Base-by-base conservation (phyloP, 129 eudicot genomes). In the Helianthus tuberosus region DNA sequence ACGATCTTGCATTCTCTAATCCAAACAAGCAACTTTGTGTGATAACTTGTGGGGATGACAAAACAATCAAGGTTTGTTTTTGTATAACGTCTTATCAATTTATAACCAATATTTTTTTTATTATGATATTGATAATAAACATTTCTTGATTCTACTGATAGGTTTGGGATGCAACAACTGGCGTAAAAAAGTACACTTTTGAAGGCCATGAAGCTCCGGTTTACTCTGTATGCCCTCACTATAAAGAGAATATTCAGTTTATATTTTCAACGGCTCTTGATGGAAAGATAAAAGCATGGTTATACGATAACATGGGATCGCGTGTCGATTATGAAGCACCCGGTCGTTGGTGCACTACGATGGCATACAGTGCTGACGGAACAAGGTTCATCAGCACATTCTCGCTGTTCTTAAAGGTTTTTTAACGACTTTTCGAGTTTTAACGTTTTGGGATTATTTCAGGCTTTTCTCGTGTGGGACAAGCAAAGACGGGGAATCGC, bases 221-320 rank as follows among this genome's bases (percentile, higher is more conserved):
- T 38, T 90, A 89, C 66, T 92, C 97, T 38, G 92, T 92, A 60
- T 92, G 97, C 81, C 97, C 97, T 47, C 96, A 90, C 75, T 77
- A 85, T 62, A 92, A 92, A 71, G 98, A 92, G 61, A 92, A 83
- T 73, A 92, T 92, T 74, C 96, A 89, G 96, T 91, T 91, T 71
- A 91, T 88, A 66, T 91, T 91, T 71, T 91, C 97, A 69, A 91
- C 97, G 62, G 96, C 97, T 74, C 78, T 91, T 20, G 97, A 91
- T 72, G 97, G 97, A 38, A 91, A 91, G 81, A 91, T 91, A 55
- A 91, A 91, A 75, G 97, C 97, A 38, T 92, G 98, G 98, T 78
- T 92, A 39, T 92, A 92, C 76, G 98, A 92, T 78, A 87, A 92
- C 77, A 67, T 89, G 88, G 98, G 98, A 23, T 90, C 96, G 16